Evolutionary conservation across 257 asterid species (phyloP), one percentile per base, ranked within the genome.

Genomic region (Agastache rugosa): DNA sequence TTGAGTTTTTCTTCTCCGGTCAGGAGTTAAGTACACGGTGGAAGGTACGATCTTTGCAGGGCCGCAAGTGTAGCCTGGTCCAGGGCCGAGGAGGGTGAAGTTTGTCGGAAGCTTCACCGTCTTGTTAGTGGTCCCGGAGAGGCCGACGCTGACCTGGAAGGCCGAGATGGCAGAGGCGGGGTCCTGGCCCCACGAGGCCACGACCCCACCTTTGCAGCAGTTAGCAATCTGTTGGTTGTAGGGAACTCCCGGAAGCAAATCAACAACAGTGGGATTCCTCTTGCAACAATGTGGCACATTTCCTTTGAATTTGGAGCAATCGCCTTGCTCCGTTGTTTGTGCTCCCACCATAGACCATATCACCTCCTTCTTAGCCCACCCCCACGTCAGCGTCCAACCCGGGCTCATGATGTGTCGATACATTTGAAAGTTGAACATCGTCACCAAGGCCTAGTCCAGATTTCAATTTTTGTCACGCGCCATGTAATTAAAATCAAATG

Each of bases 311-410:
- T 64, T 64, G 20, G 70, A 64, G 54, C 70, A 64, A 12, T 64
- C 70, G 3, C 70, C 70, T 42, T 64, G 70, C 39, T 64, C 70
- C 2, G 70, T 64, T 0, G 70, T 64, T 8, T 64, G 70, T 2
- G 70, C 70, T 7, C 70, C 70, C 5, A 64, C 70, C 70, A 64
- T 42, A 1, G 70, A 41, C 70, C 70, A 64, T 41, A 64, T 64
- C 37, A 64, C 70, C n/a, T 64, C 70, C 34, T 64, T 64, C 70
- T 64, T 64, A 1, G 70, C 70, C 70, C 70, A 64, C n/a, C 54
- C 51, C 70, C 70, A 64, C 11, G 19, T 44, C n/a, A 63, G 12
- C 2, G 70, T 64, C 70, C 70, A 64, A 35, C 70, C 70, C 7
- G 70, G 70, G 55, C 68, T 62, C 68, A 62, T 62, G 50, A 60